A percentile compares a stretch with the other conserved stretches of the same genome.
Conservation (phyloP, 495 filamentous ascomycete genomes). For the Aspergillus sclerotiicarbonarius region DNA sequence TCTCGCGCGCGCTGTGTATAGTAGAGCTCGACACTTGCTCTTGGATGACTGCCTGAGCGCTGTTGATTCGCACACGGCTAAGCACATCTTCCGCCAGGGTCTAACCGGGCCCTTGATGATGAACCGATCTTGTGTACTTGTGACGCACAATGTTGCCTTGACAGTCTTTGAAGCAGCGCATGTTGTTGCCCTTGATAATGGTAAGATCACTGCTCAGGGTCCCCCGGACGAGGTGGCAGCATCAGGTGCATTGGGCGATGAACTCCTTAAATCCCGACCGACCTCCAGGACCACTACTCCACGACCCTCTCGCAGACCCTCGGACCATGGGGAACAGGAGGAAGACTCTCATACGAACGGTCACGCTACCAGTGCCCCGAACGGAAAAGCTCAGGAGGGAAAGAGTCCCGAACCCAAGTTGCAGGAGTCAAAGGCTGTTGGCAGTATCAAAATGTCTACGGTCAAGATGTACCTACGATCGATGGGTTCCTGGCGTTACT, state of each 20-base stretch:
- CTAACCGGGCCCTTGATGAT: constrained; percentile 89
- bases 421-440: constrained; percentile 73
- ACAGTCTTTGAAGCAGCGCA: constrained; percentile 75
- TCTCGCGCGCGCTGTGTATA: constrained; percentile 89
- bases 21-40: constrained; percentile 82
- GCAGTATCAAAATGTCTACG: constrained; percentile 82
- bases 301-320: constrained; percentile 71
- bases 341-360: constrained; percentile 25
- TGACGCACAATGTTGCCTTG: constrained; percentile 92
- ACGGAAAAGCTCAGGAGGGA: constrained; percentile 40
- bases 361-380: constrained; percentile 34
- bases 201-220: constrained; percentile 74
- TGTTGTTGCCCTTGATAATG: constrained; percentile 85
- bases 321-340: constrained; percentile 43
- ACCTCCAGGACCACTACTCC: constrained; percentile 63
- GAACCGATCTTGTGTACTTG: constrained; percentile 85
- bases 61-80: constrained; percentile 97
- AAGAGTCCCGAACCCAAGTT: constrained; percentile 52
- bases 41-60: constrained; percentile 96
- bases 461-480: constrained; percentile 78
- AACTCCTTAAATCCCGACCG: constrained; percentile 69
- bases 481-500: constrained; percentile 96
- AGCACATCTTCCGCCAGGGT: constrained; percentile 95
- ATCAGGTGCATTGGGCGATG: constrained; percentile 83
- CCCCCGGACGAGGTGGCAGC: constrained; percentile 71